phyloP scores from a whole-genome alignment of 768 basidiomycete species.

The Sistotremastrum suecicum region DNA sequence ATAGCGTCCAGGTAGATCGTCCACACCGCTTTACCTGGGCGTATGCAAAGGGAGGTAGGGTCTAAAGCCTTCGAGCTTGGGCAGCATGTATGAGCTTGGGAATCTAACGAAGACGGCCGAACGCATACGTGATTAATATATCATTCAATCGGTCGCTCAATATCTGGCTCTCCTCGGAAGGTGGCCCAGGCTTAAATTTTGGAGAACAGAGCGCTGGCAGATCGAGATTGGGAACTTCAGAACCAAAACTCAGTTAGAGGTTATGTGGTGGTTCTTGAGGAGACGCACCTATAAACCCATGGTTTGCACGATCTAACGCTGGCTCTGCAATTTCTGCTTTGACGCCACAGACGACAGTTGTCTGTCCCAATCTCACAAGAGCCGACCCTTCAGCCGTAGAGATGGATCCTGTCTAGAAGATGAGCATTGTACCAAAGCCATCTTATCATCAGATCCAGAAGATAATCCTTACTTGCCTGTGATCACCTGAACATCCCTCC shows the following conservation, averaged over 20 bases:
- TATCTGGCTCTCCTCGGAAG: slow-evolving; percentile 86
- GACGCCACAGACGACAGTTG: slow-evolving; percentile 92
- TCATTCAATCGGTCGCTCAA: slow-evolving; percentile 75
- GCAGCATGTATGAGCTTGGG: background rate
- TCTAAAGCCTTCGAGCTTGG: slow-evolving; percentile 53
- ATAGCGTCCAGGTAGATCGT: slow-evolving; percentile 89
- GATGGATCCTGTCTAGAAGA: slow-evolving; percentile 55
- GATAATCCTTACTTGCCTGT: slow-evolving; percentile 41
- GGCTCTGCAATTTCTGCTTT: slow-evolving; percentile 94
- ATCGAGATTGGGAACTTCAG: slow-evolving; percentile 84
- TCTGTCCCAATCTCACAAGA: slow-evolving; percentile 79
- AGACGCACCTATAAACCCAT: slow-evolving; percentile 70
- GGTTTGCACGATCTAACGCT: slow-evolving; percentile 54
- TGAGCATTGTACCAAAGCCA: background rate
- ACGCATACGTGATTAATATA: slow-evolving; percentile 52
- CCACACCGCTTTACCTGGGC: slow-evolving; percentile 73
- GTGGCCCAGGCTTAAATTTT: slow-evolving; percentile 90
- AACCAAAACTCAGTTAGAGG: background rate
- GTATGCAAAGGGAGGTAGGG: slow-evolving; percentile 60
- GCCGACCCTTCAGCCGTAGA: slow-evolving; percentile 89
- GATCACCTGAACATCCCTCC: slow-evolving; percentile 68
- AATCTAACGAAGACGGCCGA: background rate
- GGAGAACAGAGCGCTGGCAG: slow-evolving; percentile 88
- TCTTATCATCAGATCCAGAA: background rate
- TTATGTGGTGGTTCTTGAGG: background rate